A percentile compares a stretch with the other conserved stretches of the same genome.
Conservation (phyloP, 192 early-diverging fungal species). For the Podila epigama region DNA sequence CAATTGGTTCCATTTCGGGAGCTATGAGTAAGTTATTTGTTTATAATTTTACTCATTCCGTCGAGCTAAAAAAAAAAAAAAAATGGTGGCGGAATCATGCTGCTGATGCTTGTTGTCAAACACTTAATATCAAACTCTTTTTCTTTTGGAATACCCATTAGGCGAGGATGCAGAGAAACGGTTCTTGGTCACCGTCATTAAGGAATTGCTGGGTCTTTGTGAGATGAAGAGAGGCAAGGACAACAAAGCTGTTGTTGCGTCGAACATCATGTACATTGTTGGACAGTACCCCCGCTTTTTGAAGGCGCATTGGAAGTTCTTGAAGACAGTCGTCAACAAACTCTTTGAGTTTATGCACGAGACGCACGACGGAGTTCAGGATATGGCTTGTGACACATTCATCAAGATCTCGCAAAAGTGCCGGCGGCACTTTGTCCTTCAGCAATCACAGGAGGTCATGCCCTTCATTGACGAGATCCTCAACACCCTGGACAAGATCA, state of each 20-base stretch:
- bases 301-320: constrained; percentile 99
- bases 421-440: constrained; percentile 92
- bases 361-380: constrained; percentile 94
- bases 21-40: constrained; percentile 73
- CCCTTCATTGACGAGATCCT: constrained; percentile 99
- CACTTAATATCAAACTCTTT: background rate
- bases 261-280: constrained; percentile 99
- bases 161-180: constrained; percentile 95
- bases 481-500: constrained; percentile 78
- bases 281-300: constrained; percentile 99
- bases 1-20: constrained; percentile 97
- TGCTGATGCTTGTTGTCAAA: no score
- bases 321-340: constrained; percentile 99
- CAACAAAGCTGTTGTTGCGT: constrained; percentile 99
- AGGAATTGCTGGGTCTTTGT: constrained; percentile 93
- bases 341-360: constrained; percentile 99
- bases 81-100: no score
- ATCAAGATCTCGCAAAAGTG: constrained; percentile 99
- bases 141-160: constrained; percentile 6
- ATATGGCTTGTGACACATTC: constrained; percentile 99
- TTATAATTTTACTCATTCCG: background rate
- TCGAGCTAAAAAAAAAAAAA: no score
- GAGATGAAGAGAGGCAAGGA: constrained; percentile 99
- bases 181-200: constrained; percentile 98
- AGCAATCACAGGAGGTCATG: constrained; percentile 86